Percentiles rank a stretch among this genome's conserved stretches.
Conservation (phyloP, 1,284 basidiomycete genomes). For the Laetiporus sulphureus region DNA sequence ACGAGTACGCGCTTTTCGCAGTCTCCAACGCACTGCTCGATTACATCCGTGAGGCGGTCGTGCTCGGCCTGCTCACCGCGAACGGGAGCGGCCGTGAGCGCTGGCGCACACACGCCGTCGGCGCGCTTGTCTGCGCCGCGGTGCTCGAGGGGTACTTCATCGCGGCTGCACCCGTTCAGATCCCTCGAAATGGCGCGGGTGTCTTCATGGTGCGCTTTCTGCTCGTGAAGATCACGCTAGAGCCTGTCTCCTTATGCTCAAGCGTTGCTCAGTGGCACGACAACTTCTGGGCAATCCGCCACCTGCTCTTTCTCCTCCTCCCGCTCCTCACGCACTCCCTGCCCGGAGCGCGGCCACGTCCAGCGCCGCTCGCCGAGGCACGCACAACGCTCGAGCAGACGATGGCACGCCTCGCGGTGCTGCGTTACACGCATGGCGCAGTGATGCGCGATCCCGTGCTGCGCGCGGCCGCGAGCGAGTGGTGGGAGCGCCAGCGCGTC, state of each 20-base stretch:
- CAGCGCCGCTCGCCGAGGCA: conserved; percentile 23
- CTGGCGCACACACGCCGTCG: conserved; percentile 43
- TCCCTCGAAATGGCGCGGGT: conserved; percentile 32
- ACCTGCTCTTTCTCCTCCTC: conserved; percentile 50
- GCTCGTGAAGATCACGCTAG: too few species aligned
- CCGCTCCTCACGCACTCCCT: conserved; percentile 45
- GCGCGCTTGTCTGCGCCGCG: conserved; percentile 39
- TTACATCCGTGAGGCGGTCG: conserved; percentile 48
- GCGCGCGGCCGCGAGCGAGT: conserved; percentile 37
- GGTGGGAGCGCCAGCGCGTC: conserved; percentile 50
- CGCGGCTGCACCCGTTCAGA: conserved; percentile 36
- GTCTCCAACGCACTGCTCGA: conserved; percentile 47
- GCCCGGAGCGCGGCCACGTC: conserved; percentile 22
- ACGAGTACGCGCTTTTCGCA: conserved; percentile 54
- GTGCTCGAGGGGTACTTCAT: conserved; percentile 50
- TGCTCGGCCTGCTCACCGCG: conserved; percentile 47
- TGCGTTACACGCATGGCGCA: conserved; percentile 48
- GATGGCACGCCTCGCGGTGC: conserved; percentile 36
- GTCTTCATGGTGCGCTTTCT: conserved; percentile 57
- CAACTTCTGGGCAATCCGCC: conserved; percentile 43
- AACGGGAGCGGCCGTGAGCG: conserved; percentile 34
- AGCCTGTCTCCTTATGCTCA: neutral
- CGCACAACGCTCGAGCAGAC: conserved; percentile 26
- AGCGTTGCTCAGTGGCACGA: conserved; percentile 54
- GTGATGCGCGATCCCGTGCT: conserved; percentile 46